Base-by-base conservation (phyloP, 2,329 filamentous ascomycete genomes). In the Aspergillus brunneoviolaceus region DNA sequence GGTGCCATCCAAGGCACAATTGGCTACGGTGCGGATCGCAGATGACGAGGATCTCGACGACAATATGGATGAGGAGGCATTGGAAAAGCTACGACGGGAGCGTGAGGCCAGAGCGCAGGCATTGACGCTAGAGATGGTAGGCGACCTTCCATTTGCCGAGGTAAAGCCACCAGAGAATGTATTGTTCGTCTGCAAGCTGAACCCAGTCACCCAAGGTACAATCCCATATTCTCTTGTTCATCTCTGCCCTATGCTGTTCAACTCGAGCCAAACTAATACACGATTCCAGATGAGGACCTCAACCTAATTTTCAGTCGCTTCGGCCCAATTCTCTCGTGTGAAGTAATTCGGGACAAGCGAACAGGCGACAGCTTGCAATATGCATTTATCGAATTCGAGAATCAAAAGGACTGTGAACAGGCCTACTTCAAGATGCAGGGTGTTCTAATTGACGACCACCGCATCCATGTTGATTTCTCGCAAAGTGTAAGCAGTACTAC, bases 361-460 rank as follows among this genome's bases (percentile, higher is more conserved):
- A 97, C 94, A 0, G 92, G 92, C 4, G 95, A 99, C 77, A 96
- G 92, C 71, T 79, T 99, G 52, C 95, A 99, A 74, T 99, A 99
- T 73, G 92, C 95, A 1, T 99, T 99, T 68, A 96, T 99, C 70
- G 95, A 99, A 74, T 99, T 94, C 70, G 91, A 94, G 60, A 90
- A 96, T 58, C 95, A 97, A 77, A 86, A 89, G 66, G 90, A 94
- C 56, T 98, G 95, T 74, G 95, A 99, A 77, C 87, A 91, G 55
- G 95, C 95, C 2, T 99, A 97, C 72, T 95, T 96, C 80, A 99
- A 99, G 79, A 99, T 99, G 95, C 92, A 99, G 75, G 92, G 89
- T 2, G 94, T 98, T 1, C 80, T 99, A 58, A 98, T 99, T 65
- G 95, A 99, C 70, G 95, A 99, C 69, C 91, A 96, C 65, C 89